Evolutionary conservation across 2,329 filamentous ascomycete genomes (phyloP), one percentile per base, ranked within the genome.

Genomic region (Colletotrichum theobromicola): DNA sequence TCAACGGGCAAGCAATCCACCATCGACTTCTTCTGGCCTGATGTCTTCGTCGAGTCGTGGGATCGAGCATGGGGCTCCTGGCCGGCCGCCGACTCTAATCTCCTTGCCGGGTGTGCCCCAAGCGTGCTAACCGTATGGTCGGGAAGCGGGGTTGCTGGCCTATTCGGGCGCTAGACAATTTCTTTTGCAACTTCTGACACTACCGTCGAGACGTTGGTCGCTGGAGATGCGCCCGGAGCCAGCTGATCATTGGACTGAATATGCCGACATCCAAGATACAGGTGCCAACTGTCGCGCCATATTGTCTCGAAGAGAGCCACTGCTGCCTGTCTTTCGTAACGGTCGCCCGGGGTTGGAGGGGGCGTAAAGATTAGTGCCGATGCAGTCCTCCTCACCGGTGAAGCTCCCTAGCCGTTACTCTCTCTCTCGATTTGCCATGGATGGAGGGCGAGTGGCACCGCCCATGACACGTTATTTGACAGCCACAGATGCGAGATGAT

Each of bases 141-240:
- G 72, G 72, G 46, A 72, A 73, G 64, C 72, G 70, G 68, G 72
- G 70, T 72, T 66, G 55, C 50, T 60, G 62, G 18, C 30, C 70
- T 62, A 16, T 75, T 67, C 50, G 69, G 63, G 63, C 64, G 58
- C 70, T 69, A 69, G 63, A 57, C 35, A 64, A 30, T 67, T 72
- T 67, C 72, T 72, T 72, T 60, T 73, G 37, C 69, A 30, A 35
- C 62, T 42, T 67, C 55, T 67, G 62, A 65, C 58, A 68, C 57
- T 68, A 30, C 63, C 24, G 26, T 66, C 67, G 72, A 67, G 67
- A 62, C 37, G 62, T 28, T 74, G 61, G 67, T 57, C 42, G 37
- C 67, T 61, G 61, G 50, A 55, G 34, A 55, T 53, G 42, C 32
- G 35, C 67, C 35, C n/a, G 8, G 37, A 67, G 37, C 32, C 61